Conservation (phyloP, 768 basidiomycete species). For the Roridomyces roridus region DNA sequence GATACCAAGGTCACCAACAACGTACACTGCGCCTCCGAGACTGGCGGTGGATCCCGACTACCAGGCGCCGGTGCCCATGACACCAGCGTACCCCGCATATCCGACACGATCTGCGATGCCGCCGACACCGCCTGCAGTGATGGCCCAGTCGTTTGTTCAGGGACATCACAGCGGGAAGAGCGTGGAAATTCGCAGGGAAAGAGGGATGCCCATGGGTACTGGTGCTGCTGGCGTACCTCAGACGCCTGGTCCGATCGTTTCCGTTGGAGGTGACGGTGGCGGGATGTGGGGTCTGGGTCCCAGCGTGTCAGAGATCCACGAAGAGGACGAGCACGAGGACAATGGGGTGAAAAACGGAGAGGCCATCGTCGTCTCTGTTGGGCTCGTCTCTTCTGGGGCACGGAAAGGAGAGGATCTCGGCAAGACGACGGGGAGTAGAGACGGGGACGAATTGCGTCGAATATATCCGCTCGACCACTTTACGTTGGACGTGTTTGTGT, state of each 20-base stretch:
- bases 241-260: conserved; percentile 62
- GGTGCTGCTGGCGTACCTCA: conserved; percentile 42
- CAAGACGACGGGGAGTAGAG: conserved; percentile 21
- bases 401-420: conserved; percentile 27
- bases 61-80: conserved; percentile 48
- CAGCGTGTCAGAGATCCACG: conserved; percentile 25
- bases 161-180: conserved; percentile 45
- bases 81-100: conserved; percentile 79
- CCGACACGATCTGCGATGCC: conserved; percentile 52
- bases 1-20: conserved; percentile 57
- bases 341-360: conserved; percentile 45
- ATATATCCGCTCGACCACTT: conserved; percentile 80
- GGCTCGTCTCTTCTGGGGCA: conserved; percentile 42
- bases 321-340: conserved; percentile 24
- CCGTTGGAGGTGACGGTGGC: conserved; percentile 45
- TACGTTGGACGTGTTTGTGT: conserved; percentile 86
- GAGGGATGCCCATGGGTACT: conserved; percentile 45
- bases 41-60: conserved; percentile 26
- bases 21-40: conserved; percentile 56
- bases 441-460: conserved; percentile 41
- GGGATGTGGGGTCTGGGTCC: conserved; percentile 23
- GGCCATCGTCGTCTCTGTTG: conserved; percentile 75
- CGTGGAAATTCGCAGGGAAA: conserved; percentile 72
- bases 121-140: conserved; percentile 61
- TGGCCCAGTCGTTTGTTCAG: conserved; percentile 56